phyloP scores from a whole-genome alignment of 176 grass and related monocot species.

The Urochloa ruziziensis region DNA sequence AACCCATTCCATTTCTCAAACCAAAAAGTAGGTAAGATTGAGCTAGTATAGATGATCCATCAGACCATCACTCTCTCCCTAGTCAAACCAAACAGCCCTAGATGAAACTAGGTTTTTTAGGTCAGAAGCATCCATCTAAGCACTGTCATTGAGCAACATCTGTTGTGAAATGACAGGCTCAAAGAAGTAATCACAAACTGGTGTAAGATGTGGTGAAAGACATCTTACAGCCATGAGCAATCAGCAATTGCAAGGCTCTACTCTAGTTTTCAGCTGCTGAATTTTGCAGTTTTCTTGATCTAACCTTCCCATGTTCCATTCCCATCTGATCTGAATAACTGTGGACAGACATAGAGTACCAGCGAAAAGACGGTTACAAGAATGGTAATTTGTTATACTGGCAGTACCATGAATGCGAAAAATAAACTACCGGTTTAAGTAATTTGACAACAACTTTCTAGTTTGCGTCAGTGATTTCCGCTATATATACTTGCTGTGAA shows the following conservation, averaged over 20 bases:
- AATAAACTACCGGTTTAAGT: not conserved
- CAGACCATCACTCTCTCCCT: not conserved
- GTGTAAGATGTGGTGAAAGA: not conserved
- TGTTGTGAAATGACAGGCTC: not conserved
- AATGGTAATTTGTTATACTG: not conserved
- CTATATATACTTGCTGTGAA: not conserved
- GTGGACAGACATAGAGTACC: not conserved
- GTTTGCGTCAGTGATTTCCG: not conserved
- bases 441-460: not conserved
- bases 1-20: not conserved
- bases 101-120: not conserved
- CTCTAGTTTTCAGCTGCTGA: not conserved
- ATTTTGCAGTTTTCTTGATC: not conserved
- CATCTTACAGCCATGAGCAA: not conserved
- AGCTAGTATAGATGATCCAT: not conserved
- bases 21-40: not conserved
- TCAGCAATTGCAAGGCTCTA: not conserved
- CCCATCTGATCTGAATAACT: conserved; percentile 11
- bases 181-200: not conserved
- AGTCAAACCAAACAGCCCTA: not conserved
- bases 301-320: not conserved
- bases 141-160: not conserved
- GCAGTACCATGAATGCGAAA: not conserved
- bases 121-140: not conserved
- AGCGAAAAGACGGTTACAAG: conserved; percentile 13